Conservation (phyloP, 495 filamentous ascomycete genomes). For the Penicillium turbatum region DNA sequence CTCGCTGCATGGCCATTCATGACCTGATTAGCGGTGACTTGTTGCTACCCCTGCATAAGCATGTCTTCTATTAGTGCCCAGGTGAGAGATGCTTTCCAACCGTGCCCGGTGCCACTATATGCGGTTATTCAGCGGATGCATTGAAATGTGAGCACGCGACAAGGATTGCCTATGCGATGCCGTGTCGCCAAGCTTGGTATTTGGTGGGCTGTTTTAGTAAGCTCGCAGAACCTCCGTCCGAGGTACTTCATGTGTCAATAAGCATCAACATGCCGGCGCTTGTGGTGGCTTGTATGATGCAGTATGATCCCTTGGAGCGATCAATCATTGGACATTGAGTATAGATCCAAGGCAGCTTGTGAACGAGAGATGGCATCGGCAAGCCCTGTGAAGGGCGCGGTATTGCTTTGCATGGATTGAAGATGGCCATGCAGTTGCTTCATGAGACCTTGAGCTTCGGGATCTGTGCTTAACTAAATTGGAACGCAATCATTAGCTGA, state of each 20-base stretch:
- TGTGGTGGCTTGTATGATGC: background rate
- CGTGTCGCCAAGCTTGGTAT: background rate
- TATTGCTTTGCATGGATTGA: constrained; percentile 53
- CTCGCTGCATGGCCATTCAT: background rate
- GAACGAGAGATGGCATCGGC: constrained; percentile 47
- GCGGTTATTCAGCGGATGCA: constrained; percentile 1
- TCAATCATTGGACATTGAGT: constrained; percentile 38
- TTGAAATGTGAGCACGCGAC: constrained; percentile 13
- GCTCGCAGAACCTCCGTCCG: background rate
- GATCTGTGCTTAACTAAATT: constrained; percentile 39
- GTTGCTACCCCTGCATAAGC: background rate
- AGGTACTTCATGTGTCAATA: constrained; percentile 6
- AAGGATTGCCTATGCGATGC: background rate
- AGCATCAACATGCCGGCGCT: background rate
- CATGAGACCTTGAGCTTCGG: constrained; percentile 32
- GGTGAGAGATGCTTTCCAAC: background rate
- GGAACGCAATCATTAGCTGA: background rate
- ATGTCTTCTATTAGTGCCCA: background rate
- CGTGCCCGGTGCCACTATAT: background rate
- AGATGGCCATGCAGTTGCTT: constrained; percentile 52
- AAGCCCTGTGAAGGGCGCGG: constrained; percentile 48
- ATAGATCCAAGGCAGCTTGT: constrained; percentile 48
- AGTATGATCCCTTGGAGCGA: background rate
- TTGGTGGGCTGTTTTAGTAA: background rate
- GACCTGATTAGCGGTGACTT: background rate